These are phyloP conservation scores for Alectoria sarmentosa DNA, from an alignment of 495 filamentous ascomycete genomes.

Conservation along the genomic window DNA sequence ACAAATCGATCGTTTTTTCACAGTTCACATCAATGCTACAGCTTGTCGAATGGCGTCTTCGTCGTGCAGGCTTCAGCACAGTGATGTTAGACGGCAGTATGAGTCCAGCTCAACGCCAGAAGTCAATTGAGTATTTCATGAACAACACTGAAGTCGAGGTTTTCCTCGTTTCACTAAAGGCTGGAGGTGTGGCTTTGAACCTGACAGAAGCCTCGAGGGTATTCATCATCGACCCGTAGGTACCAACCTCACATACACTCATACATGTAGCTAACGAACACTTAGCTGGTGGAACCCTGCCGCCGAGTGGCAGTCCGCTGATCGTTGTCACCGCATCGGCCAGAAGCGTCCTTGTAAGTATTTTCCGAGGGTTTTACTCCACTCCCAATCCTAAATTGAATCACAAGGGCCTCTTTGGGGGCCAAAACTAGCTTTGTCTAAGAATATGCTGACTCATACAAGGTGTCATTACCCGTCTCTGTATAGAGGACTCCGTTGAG, in stretches of 20 bases:
- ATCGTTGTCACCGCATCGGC: constrained; percentile 95
- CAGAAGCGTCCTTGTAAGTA: constrained; percentile 70
- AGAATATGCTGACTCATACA: neutral
- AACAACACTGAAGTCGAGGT: constrained; percentile 85
- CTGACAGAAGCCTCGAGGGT: constrained; percentile 89
- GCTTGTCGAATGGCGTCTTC: constrained; percentile 89
- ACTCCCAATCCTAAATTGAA: neutral
- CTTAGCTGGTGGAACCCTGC: constrained; percentile 92
- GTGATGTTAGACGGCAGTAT: constrained; percentile 97
- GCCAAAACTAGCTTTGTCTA: neutral
- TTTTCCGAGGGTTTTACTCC: neutral
- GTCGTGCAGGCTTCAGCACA: constrained; percentile 89
- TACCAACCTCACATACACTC: constrained; percentile 22
- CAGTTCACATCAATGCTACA: constrained; percentile 70
- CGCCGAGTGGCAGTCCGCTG: constrained; percentile 94
- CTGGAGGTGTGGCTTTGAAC: constrained; percentile 91
- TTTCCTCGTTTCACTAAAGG: constrained; percentile 90
- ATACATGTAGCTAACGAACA: constrained; percentile 1
- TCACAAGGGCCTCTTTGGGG: neutral
- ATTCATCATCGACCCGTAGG: constrained; percentile 91
- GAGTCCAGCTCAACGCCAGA: constrained; percentile 86
- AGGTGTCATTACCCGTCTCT: constrained; percentile 76
- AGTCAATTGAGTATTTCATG: constrained; percentile 93
- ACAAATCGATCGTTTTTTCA: constrained; percentile 77
- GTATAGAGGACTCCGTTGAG: constrained; percentile 94